Base-by-base conservation (phyloP, 228 moss, liverwort and hornwort species). In the Sphagnum fallax region DNA sequence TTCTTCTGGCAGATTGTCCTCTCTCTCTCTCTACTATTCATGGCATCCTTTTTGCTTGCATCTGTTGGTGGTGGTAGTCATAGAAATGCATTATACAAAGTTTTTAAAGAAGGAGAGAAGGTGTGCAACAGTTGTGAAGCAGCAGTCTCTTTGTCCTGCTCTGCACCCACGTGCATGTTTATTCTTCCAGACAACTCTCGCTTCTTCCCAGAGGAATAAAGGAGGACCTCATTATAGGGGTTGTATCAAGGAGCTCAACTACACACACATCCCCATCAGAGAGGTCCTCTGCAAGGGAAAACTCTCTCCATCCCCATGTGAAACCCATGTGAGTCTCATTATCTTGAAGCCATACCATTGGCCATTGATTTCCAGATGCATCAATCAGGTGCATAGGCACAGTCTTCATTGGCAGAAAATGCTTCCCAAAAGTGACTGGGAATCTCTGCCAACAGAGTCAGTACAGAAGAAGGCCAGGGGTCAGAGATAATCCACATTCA, bases 301-400 rank as follows among this genome's bases (percentile, higher is more conserved):
- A 82, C 49, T 78, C 82, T 69, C 82, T 73, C 82, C 82, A 82
- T 48, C 82, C 82, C 52, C 82, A 65, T 6, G 82, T 82, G 69
- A 82, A 75, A 9, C 78, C 82, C 82, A 82, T 82, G 71, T 82
- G 82, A 9, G 78, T 82, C 75, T 82, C 82, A 51, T 82, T 82
- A 65, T 82, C 82, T 52, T 76, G 78, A 10, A 82, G 73, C 82
- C 78, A 82, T 66, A 78, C 75, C 82, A 82, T 82, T 6, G 82
- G 78, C 82, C 82, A 82, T 62, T 65, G 71, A 52, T 78, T 71
- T 10, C 82, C 82, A 47, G 73, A 70, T n/a, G 67, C 66, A 62
- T 82, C 82, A 12, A 82, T 49, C 16, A 82, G 69, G 61, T 76
- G 70, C 82, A 82, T 82, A 0, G 82, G 68, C 6, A 73, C 78